Evolutionary conservation across 208 protist species (phyloP).

Genomic region (Wallacemonas sp.): DNA sequence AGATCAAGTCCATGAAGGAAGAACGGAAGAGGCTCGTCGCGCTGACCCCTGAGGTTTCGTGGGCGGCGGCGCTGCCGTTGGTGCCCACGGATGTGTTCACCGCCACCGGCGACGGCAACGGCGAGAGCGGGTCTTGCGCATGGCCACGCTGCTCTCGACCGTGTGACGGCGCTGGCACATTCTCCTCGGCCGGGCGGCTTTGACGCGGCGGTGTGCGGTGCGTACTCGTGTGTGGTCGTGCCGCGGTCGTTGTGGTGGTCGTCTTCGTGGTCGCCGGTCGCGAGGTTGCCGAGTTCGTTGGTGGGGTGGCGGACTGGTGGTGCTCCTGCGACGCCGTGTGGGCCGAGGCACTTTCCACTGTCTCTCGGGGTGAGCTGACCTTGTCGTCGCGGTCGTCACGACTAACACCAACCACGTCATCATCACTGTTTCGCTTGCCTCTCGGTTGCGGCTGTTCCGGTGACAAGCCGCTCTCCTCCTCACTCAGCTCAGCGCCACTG

Average conservation of each 20-base stretch:
- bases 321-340: too few species aligned
- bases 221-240: not conserved
- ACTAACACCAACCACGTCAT: too few species aligned
- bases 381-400: too few species aligned
- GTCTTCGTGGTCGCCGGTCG: not conserved
- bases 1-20: conserved; percentile 23
- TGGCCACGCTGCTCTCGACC: too few species aligned
- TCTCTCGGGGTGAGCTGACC: too few species aligned
- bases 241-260: not conserved
- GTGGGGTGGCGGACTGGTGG: not conserved
- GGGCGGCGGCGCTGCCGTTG: not conserved
- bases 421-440: not conserved
- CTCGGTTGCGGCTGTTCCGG: not conserved
- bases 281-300: too few species aligned
- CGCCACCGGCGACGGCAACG: too few species aligned
- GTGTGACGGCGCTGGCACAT: too few species aligned
- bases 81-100: not conserved
- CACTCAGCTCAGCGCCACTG: not conserved
- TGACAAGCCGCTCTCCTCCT: conserved; percentile 9
- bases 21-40: conserved; percentile 10
- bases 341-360: too few species aligned
- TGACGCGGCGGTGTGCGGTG: conserved; percentile 4
- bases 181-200: too few species aligned
- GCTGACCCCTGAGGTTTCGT: conserved; percentile 13
- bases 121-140: not conserved